Percentiles rank a stretch among this genome's conserved stretches.
Evolutionary conservation across 768 basidiomycete species (phyloP).

Genomic region (Mycena sanguinolenta): DNA sequence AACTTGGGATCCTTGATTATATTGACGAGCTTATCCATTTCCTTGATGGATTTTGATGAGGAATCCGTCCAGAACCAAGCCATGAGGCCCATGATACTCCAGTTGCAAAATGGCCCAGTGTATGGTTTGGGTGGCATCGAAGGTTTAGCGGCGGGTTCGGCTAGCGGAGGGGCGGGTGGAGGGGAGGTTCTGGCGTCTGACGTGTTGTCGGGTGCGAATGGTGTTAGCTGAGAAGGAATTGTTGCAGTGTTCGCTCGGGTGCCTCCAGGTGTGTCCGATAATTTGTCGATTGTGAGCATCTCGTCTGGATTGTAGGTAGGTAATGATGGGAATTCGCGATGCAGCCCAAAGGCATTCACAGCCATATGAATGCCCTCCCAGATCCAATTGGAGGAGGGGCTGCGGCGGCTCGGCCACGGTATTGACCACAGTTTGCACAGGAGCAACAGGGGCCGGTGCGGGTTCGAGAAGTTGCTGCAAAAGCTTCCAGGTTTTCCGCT

Average conservation of each 20-base stretch:
- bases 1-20: background rate
- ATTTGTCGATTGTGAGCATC: conserved; percentile 2
- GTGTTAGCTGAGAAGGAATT: background rate
- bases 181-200: too few species aligned
- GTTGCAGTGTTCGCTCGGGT: conserved; percentile 1
- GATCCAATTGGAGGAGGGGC: too few species aligned
- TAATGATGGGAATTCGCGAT: conserved; percentile 26
- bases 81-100: background rate
- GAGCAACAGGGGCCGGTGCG: background rate
- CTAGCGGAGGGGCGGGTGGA: too few species aligned
- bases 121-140: too few species aligned
- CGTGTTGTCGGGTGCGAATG: background rate
- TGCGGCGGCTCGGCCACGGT: background rate
- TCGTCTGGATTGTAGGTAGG: conserved; percentile 38
- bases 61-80: background rate
- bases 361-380: conserved; percentile 22
- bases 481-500: conserved; percentile 37
- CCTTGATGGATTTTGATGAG: background rate
- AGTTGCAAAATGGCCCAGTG: background rate
- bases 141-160: too few species aligned
- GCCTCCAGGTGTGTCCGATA: background rate
- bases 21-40: background rate
- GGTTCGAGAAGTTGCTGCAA: conserved; percentile 35
- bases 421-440: background rate
- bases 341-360: conserved; percentile 29